These are phyloP conservation scores for Eimeria acervulina DNA, from an alignment of 169 alveolate species.

Conservation along the genomic window DNA sequence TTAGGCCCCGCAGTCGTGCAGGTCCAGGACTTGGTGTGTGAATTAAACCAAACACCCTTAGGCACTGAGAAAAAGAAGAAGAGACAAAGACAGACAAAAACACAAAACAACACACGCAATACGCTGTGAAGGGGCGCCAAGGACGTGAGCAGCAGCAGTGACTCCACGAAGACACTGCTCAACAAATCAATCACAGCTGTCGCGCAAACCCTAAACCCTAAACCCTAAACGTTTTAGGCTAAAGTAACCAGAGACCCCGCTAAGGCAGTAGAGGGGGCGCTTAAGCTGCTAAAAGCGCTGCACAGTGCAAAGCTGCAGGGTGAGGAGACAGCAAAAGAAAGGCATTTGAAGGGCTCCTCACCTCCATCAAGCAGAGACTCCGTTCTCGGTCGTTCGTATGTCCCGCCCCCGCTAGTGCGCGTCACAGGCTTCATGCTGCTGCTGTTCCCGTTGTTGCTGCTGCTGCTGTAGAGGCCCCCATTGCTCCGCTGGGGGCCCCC, in stretches of 20 bases:
- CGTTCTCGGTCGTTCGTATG: background rate
- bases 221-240: background rate
- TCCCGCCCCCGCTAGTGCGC: slow-evolving; percentile 42
- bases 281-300: too few relatives aligned
- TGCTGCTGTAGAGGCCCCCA: slow-evolving; percentile 45
- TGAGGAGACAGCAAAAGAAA: background rate
- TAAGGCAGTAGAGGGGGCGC: too few relatives aligned
- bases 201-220: background rate
- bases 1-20: slow-evolving; percentile 80
- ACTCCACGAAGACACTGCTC: too few relatives aligned
- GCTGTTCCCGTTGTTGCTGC: background rate
- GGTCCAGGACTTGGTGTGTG: slow-evolving; percentile 84
- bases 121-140: too few relatives aligned
- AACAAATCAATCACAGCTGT: too few relatives aligned
- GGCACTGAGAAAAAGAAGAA: slow-evolving; percentile 40
- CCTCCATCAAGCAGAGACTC: slow-evolving; percentile 50
- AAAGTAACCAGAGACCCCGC: background rate
- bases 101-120: background rate
- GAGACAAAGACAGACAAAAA: background rate
- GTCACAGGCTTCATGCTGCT: slow-evolving; percentile 46
- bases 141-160: too few relatives aligned
- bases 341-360: background rate
- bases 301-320: background rate
- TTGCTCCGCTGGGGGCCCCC: slow-evolving; percentile 43
- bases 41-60: slow-evolving; percentile 80